Evolutionary conservation across 176 grass and related monocot species (phyloP), one percentile per base, ranked within the genome.

Genomic region (Zoysia pacifica): DNA sequence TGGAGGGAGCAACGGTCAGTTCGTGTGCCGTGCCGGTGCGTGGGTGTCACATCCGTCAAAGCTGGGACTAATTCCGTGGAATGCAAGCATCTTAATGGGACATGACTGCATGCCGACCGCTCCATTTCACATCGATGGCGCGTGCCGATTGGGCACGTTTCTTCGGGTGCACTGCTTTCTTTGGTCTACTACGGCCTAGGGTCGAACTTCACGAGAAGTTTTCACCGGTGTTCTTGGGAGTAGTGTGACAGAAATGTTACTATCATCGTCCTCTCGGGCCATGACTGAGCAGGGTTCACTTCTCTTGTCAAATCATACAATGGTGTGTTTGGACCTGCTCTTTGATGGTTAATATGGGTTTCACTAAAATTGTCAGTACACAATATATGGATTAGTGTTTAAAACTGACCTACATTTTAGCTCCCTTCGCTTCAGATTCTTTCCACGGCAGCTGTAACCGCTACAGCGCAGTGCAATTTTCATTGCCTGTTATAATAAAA

Each of bases 111-210:
- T 28, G 56, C 82, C 81, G 75, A 48, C 81, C 35, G 65, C 76
- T 84, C 63, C 39, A 84, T 88, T 76, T 80, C 76, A 38, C 82
- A 79, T 79, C 53, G 76, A 79, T 66, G 73, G 79, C 85, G 65
- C 79, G n/a, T 16, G 72, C 55, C 58, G 13, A 75, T 75, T 67
- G 37, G 52, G 53, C 80, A 44, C 79, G 37, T 11, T 28, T 51
- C 62, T 18, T 36, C 28, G 13, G n/a, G 74, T n/a, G 76, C 61
- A 7, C 75, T 51, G n/a, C 64, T 83, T 78, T 65, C 47, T 72
- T 48, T 42, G 14, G 73, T 47, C 65, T 55, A 69, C 19, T 55
- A 69, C 19, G 39, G 2, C n/a, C 0, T 44, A 4, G 0, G 4
- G n/a, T 44, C 44, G 10, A 19, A 52, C 15, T 2, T 36, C 35